Evolutionary conservation across 164 flowering plant species (phyloP).

Genomic region (Dillenia turbinata): DNA sequence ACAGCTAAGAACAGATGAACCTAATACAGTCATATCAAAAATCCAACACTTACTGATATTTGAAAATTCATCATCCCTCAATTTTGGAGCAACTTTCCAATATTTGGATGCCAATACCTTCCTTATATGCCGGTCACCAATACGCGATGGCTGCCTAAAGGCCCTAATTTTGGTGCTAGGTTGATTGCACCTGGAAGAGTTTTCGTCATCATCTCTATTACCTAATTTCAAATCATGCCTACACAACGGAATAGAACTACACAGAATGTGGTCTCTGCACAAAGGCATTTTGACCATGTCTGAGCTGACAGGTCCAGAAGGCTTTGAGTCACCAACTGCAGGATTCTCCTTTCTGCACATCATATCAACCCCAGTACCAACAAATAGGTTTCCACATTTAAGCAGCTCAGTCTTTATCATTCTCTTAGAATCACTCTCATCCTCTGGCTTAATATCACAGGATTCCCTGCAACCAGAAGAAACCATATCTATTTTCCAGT

Average conservation of each 20-base stretch:
- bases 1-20: neutral
- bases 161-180: constrained; percentile 45
- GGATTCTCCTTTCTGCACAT: constrained; percentile 28
- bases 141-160: constrained; percentile 38
- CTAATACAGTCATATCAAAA: neutral
- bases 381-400: constrained; percentile 16
- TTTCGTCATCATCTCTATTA: constrained; percentile 95
- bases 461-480: constrained; percentile 18
- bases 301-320: constrained; percentile 45
- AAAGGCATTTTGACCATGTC: constrained; percentile 40
- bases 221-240: constrained; percentile 54
- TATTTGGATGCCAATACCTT: constrained; percentile 62
- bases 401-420: constrained; percentile 17
- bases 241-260: constrained; percentile 28
- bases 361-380: constrained; percentile 17
- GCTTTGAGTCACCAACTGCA: constrained; percentile 32
- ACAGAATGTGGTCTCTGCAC: constrained; percentile 27
- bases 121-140: constrained; percentile 59
- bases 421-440: constrained; percentile 12
- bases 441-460: constrained; percentile 28
- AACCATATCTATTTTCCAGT: constrained; percentile 24
- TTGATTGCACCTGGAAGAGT: constrained; percentile 69
- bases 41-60: constrained; percentile 39
- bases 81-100: constrained; percentile 53
- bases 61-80: constrained; percentile 41